Evolutionary conservation across 305 asterid species (phyloP).

Genomic region (Rubia tinctorum): DNA sequence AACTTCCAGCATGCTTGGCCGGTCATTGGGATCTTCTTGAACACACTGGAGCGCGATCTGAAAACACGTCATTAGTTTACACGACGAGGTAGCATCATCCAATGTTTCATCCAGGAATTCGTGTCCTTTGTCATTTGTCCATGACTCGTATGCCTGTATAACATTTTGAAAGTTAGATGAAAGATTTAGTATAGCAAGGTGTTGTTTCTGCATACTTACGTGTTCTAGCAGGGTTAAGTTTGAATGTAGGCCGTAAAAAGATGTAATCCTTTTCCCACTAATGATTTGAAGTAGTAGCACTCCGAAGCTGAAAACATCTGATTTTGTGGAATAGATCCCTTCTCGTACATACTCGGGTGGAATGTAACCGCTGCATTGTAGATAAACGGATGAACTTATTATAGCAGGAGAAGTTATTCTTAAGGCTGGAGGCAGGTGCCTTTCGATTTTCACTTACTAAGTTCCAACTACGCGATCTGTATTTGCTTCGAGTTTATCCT

Average conservation of each 20-base stretch:
- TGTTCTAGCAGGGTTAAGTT: conserved; percentile 31
- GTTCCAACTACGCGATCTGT: conserved; percentile 12
- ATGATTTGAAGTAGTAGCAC: conserved; percentile 39
- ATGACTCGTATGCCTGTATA: conserved; percentile 32
- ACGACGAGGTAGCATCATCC: conserved; percentile 23
- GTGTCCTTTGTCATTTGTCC: conserved; percentile 16
- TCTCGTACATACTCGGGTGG: conserved; percentile 38
- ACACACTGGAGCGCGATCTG: conserved; percentile 34
- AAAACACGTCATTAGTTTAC: conserved; percentile 28
- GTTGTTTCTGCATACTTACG: conserved; percentile 16
- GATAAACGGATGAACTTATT: neutral
- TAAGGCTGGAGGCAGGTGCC: neutral
- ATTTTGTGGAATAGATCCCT: conserved; percentile 39
- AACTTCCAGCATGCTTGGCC: conserved; percentile 37
- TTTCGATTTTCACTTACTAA: conserved; percentile 10
- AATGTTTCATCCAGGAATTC: conserved; percentile 30
- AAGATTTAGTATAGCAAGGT: neutral
- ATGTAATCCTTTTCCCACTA: conserved; percentile 29
- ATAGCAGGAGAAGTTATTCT: neutral
- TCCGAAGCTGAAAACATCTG: conserved; percentile 38
- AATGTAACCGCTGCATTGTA: conserved; percentile 30
- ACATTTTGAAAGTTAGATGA: neutral
- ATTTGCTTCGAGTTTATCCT: conserved; percentile 9
- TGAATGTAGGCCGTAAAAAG: conserved; percentile 24
- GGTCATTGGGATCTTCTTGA: conserved; percentile 28